These are phyloP conservation scores for Erucastrum elatum DNA, from an alignment of 345 rosid species.

Conservation along the genomic window DNA sequence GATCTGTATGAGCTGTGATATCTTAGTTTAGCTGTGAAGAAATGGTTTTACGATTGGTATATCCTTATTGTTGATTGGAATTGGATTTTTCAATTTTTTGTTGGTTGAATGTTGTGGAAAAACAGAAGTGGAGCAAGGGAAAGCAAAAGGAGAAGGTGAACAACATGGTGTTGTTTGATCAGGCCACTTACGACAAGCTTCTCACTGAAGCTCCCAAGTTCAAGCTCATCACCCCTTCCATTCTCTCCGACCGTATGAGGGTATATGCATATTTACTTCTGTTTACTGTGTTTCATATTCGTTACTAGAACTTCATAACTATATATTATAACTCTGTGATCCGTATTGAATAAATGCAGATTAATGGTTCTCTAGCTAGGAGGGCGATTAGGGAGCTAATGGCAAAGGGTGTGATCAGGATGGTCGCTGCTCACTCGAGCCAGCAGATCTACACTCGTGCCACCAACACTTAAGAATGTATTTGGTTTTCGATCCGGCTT, in stretches of 20 bases:
- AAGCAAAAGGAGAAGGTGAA: conserved; percentile 48
- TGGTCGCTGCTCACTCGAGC: conserved; percentile 64
- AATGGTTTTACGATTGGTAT: not conserved
- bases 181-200: conserved; percentile 78
- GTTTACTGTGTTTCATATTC: too few species aligned
- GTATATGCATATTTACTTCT: conserved; percentile 30
- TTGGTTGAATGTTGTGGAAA: too few species aligned
- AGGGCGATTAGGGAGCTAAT: conserved; percentile 67
- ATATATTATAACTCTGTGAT: not conserved
- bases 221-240: conserved; percentile 82
- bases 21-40: not conserved
- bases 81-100: not conserved
- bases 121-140: conserved; percentile 20
- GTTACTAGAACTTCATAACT: not conserved
- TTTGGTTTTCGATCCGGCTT: conserved; percentile 2
- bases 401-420: conserved; percentile 73
- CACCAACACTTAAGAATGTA: conserved; percentile 53
- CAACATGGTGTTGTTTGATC: conserved; percentile 90
- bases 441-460: conserved; percentile 81
- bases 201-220: conserved; percentile 74
- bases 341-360: conserved; percentile 15
- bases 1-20: not conserved
- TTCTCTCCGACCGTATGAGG: conserved; percentile 83
- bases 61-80: not conserved
- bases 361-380: conserved; percentile 63